Percentiles rank a stretch among this genome's conserved stretches.
phyloP scores from a whole-genome alignment of 169 alveolate genomes.

The Hepatocystis sp. region DNA sequence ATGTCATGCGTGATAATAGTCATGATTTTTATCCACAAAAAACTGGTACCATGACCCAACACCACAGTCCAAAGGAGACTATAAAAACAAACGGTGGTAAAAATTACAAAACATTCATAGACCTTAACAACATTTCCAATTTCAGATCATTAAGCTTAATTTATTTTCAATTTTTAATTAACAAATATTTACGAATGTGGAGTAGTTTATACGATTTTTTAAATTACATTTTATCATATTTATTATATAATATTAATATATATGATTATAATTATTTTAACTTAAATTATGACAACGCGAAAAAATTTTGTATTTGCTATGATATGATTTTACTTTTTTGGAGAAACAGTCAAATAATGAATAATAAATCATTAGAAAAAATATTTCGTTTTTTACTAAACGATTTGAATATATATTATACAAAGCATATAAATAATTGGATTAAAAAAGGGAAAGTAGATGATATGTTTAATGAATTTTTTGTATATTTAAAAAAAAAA shows the following conservation, averaged over 20 bases:
- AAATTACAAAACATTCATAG: neutral
- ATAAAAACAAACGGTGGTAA: no score
- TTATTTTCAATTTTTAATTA: slow-evolving; percentile 26
- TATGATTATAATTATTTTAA: slow-evolving; percentile 46
- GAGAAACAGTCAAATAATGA: slow-evolving; percentile 63
- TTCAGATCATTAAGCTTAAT: slow-evolving; percentile 70
- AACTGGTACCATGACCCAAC: no score
- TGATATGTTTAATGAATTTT: slow-evolving; percentile 68
- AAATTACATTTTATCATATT: slow-evolving; percentile 48
- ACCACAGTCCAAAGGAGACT: no score
- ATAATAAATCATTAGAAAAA: slow-evolving; percentile 42
- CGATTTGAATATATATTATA: slow-evolving; percentile 59
- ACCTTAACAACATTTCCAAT: slow-evolving; percentile 5
- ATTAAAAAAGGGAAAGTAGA: slow-evolving; percentile 62
- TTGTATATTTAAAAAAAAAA: slow-evolving; percentile 31
- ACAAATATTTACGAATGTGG: slow-evolving; percentile 60
- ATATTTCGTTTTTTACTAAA: slow-evolving; percentile 52
- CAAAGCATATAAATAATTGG: slow-evolving; percentile 69
- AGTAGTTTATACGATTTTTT: slow-evolving; percentile 42
- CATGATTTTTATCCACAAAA: no score
- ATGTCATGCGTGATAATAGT: no score
- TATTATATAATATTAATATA: slow-evolving; percentile 29
- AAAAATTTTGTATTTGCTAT: slow-evolving; percentile 59
- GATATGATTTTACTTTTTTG: slow-evolving; percentile 64
- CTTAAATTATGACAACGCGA: slow-evolving; percentile 57